Evolutionary conservation across 2,329 filamentous ascomycete genomes (phyloP).

Genomic region (Byssothecium circinans): DNA sequence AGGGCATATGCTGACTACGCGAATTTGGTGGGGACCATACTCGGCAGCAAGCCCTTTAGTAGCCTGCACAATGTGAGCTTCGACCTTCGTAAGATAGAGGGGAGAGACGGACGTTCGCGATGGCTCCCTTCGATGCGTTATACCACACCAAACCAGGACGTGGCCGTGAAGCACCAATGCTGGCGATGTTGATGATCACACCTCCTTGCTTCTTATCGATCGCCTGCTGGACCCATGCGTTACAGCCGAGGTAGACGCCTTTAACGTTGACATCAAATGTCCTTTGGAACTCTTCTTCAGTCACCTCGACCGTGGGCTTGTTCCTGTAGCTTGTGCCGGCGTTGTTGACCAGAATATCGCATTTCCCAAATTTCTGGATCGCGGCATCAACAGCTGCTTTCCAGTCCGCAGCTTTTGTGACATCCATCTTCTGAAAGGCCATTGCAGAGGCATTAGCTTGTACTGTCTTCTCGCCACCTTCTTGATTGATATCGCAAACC

Average conservation of each 20-base stretch:
- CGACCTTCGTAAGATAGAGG: neutral
- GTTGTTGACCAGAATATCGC: slow-evolving; percentile 64
- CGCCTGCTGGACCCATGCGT: slow-evolving; percentile 63
- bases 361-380: slow-evolving; percentile 55
- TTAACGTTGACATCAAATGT: slow-evolving; percentile 72
- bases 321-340: slow-evolving; percentile 60
- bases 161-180: slow-evolving; percentile 64
- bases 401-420: slow-evolving; percentile 56
- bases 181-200: slow-evolving; percentile 67
- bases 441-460: slow-evolving; percentile 43
- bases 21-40: slow-evolving; percentile 71
- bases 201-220: slow-evolving; percentile 60
- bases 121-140: slow-evolving; percentile 11
- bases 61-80: slow-evolving; percentile 35
- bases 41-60: slow-evolving; percentile 71
- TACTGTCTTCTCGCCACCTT: slow-evolving; percentile 55
- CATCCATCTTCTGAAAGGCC: slow-evolving; percentile 50
- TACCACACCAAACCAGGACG: slow-evolving; percentile 51
- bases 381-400: slow-evolving; percentile 57
- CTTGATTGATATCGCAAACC: slow-evolving; percentile 62
- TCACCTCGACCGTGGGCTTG: slow-evolving; percentile 63
- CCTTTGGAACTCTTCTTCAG: slow-evolving; percentile 66
- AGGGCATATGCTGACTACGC: slow-evolving; percentile 72
- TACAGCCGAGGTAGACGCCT: slow-evolving; percentile 63
- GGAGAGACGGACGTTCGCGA: slow-evolving; percentile 28